These are phyloP conservation scores for Sodiomyces alkalinus DNA, from an alignment of 2,329 filamentous ascomycete species.

Conservation along the genomic window DNA sequence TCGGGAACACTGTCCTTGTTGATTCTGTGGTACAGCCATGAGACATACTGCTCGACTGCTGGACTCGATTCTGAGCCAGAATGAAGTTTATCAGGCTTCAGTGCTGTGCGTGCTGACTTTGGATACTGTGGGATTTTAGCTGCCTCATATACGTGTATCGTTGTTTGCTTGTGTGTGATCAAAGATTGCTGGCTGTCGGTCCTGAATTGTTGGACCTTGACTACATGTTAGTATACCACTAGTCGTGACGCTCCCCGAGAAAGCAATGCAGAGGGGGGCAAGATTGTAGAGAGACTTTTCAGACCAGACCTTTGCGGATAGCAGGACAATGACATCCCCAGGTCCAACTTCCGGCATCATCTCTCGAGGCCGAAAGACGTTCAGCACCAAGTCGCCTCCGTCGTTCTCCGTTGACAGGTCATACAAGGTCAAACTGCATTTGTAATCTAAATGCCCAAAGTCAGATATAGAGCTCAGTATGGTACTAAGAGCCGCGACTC, in stretches of 20 bases:
- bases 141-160: constrained; percentile 28
- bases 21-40: constrained; percentile 28
- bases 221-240: too few relatives aligned
- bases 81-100: constrained; percentile 8
- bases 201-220: constrained; percentile 25
- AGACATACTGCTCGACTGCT: constrained; percentile 26
- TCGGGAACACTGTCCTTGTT: constrained; percentile 28
- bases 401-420: constrained; percentile 39
- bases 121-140: constrained; percentile 24
- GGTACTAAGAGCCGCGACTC: constrained; percentile 11
- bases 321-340: constrained; percentile 18
- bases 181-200: constrained; percentile 22
- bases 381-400: constrained; percentile 27
- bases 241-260: too few relatives aligned
- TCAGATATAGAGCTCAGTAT: too few relatives aligned
- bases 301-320: background rate
- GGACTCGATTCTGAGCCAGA: constrained; percentile 10
- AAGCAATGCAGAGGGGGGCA: too few relatives aligned
- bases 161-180: constrained; percentile 24
- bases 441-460: constrained; percentile 42
- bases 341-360: constrained; percentile 31
- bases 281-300: too few relatives aligned
- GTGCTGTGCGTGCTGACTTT: constrained; percentile 16
- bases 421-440: constrained; percentile 43
- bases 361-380: constrained; percentile 41